phyloP scores from a whole-genome alignment of 2,329 filamentous ascomycete genomes.

The Cercospora beticola region DNA sequence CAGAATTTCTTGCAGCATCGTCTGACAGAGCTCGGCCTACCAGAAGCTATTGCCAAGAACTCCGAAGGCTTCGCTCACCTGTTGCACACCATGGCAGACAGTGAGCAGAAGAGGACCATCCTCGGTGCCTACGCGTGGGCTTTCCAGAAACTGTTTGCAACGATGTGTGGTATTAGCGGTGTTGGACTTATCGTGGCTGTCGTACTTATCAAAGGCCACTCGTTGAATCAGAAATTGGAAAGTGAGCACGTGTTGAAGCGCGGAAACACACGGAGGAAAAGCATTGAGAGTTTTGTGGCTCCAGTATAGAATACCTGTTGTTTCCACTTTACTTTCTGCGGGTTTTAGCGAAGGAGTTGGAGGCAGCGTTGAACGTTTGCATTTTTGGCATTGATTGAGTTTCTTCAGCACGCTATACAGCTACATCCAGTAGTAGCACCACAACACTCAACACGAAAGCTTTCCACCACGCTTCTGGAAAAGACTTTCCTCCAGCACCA shows the following conservation, averaged over 20 bases:
- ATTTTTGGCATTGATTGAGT: not conserved
- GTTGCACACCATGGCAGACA: constrained; percentile 22
- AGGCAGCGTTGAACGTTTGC: not conserved
- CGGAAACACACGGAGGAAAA: not conserved
- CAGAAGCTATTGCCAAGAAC: constrained; percentile 22
- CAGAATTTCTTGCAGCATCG: constrained; percentile 33
- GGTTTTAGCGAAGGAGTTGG: constrained; percentile 1
- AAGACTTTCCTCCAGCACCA: not conserved
- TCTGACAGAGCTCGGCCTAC: constrained; percentile 14
- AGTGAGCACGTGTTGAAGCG: constrained; percentile 15
- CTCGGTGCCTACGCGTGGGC: constrained; percentile 24
- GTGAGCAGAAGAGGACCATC: constrained; percentile 16
- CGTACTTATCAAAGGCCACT: constrained; percentile 17
- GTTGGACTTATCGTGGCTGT: constrained; percentile 24
- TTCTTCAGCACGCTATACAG: not conserved
- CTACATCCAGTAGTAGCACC: not conserved
- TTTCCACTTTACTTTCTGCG: not conserved
- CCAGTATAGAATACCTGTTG: not conserved
- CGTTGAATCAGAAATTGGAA: constrained; percentile 23
- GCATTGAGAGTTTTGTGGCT: not conserved
- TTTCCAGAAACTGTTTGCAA: constrained; percentile 29
- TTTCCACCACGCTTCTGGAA: constrained; percentile 7
- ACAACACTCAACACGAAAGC: not conserved
- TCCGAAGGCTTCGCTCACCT: constrained; percentile 27
- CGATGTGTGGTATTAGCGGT: constrained; percentile 28